Evolutionary conservation across 345 rosid genomes (phyloP).

Genomic region (Salix arbutifolia): DNA sequence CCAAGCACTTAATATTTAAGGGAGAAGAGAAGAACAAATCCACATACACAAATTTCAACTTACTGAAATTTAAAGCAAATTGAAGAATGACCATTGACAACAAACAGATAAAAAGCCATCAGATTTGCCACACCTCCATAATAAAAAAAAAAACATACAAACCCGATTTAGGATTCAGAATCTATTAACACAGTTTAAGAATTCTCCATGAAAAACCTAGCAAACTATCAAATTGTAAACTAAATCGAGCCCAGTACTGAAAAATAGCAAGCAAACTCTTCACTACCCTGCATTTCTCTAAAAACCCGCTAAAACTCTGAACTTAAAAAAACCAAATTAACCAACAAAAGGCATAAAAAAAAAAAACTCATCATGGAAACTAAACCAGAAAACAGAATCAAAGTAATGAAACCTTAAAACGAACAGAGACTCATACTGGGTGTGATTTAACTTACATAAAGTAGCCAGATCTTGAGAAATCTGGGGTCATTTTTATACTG

Average conservation of each 20-base stretch:
- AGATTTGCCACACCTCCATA: neutral
- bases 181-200: neutral
- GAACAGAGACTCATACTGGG: neutral
- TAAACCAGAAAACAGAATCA: neutral
- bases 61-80: neutral
- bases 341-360: neutral
- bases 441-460: conserved; percentile 50
- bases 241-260: neutral
- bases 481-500: conserved; percentile 68
- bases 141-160: too few relatives aligned
- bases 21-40: neutral
- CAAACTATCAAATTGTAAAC: neutral
- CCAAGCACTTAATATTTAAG: neutral
- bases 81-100: neutral
- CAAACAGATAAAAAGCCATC: neutral
- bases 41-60: neutral
- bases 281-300: neutral
- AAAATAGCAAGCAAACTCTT: neutral
- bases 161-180: neutral
- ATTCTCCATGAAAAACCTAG: neutral
- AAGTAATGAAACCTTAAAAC: neutral
- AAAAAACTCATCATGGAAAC: neutral
- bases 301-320: neutral
- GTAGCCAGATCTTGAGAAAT: conserved; percentile 91
- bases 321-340: neutral